Evolutionary conservation across 495 filamentous ascomycete species (phyloP), one percentile per base, ranked within the genome.

Genomic region (Viridothelium virens): DNA sequence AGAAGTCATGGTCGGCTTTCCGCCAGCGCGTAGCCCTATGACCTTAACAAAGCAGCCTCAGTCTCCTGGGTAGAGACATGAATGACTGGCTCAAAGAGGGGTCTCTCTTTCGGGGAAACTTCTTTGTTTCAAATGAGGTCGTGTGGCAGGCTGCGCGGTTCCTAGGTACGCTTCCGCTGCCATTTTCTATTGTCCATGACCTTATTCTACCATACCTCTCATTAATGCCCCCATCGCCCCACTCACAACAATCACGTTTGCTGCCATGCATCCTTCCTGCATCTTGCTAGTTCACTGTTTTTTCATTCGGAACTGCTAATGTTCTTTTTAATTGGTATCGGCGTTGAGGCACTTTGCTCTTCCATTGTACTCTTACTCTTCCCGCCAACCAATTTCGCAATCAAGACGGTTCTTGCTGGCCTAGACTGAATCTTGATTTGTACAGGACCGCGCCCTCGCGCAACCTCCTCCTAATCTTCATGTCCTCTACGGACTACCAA

Each of bases 401-500:
- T 53, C n/a, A 18, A 48, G 5, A 50, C 46, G 53, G 38, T 31
- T 38, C 63, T 48, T 53, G 62, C 39, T 64, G 65, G 66, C 63
- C 37, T 31, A 50, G 33, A 67, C 39, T 31, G 14, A 56, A 18
- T 31, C 56, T 59, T 37, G 34, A 38, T 65, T 64, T 56, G 64
- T 25, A 69, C 31, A 63, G 62, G 36, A 10, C 36, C 18, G 25
- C 62, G 38, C 38, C 33, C 62, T 34, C 59, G 64, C 67, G 70
- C 67, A 47, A 53, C 65, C 44, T 67, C 61, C 50, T 53, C 69
- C 59, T 62, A 61, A 44, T 67, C 70, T 64, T 65, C 69, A 78
- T 78, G 76, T 72, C 75, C 70, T 76, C 74, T 74, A 68, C 75
- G 71, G 73, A 70, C 71, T 77, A 77, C 74, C 77, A 76, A 78